Evolutionary conservation across 2,329 filamentous ascomycete species (phyloP).

Genomic region (Paramyrothecium sp.): DNA sequence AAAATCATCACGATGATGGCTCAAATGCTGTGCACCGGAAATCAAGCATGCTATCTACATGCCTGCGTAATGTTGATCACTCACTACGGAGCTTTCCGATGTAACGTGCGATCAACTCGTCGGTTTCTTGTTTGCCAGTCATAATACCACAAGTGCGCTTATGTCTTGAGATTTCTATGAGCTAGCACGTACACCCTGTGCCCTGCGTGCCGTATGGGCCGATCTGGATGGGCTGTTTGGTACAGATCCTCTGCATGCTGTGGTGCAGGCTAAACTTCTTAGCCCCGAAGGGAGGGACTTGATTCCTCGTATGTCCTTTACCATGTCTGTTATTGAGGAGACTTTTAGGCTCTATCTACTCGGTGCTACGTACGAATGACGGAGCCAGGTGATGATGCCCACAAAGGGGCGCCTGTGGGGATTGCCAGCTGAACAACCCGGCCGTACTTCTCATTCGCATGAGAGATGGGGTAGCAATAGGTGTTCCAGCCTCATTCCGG

Average conservation of each 20-base stretch:
- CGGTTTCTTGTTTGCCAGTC: constrained; percentile 38
- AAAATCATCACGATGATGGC: neutral
- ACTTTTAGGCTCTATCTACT: neutral
- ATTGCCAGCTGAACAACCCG: constrained; percentile 34
- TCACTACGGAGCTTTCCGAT: constrained; percentile 24
- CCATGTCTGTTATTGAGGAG: constrained; percentile 32
- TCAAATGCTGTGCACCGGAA: constrained; percentile 7
- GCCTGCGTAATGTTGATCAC: constrained; percentile 21
- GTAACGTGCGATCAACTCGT: constrained; percentile 34
- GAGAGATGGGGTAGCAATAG: no score
- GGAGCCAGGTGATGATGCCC: neutral
- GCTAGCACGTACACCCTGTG: constrained; percentile 27
- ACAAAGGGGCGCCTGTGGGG: constrained; percentile 19
- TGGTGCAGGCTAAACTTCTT: neutral
- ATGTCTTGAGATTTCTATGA: constrained; percentile 35
- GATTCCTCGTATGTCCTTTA: constrained; percentile 30
- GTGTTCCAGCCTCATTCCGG: constrained; percentile 30
- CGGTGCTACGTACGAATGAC: neutral
- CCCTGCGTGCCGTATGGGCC: constrained; percentile 21
- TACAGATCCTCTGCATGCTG: constrained; percentile 14
- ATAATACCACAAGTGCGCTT: constrained; percentile 37
- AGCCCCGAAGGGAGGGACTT: constrained; percentile 22
- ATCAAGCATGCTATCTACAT: constrained; percentile 25
- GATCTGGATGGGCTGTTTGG: constrained; percentile 36
- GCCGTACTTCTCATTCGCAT: constrained; percentile 31